phyloP scores from a whole-genome alignment of 1,139 yeast species.

The Spathaspora jeffriesii region DNA sequence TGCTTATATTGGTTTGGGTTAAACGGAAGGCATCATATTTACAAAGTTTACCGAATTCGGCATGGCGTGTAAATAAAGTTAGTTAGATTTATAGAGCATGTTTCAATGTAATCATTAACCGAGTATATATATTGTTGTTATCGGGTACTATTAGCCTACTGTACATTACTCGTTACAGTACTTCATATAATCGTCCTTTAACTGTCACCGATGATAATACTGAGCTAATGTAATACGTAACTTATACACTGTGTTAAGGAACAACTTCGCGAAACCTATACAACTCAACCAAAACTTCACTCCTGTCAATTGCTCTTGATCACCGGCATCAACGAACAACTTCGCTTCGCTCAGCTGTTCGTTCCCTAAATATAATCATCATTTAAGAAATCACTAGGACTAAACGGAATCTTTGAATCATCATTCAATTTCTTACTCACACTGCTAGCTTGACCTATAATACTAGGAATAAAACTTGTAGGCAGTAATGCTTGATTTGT shows the following conservation, averaged over 20 bases:
- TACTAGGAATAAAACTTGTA: slow-evolving; percentile 43
- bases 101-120: neutral
- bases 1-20: slow-evolving; percentile 70
- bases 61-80: slow-evolving; percentile 61
- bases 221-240: too few relatives aligned
- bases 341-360: too few relatives aligned
- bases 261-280: too few relatives aligned
- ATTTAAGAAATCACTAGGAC: slow-evolving; percentile 42
- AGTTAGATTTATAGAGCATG: neutral
- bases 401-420: slow-evolving; percentile 40
- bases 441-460: slow-evolving; percentile 42
- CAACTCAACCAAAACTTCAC: too few relatives aligned
- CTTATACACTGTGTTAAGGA: too few relatives aligned
- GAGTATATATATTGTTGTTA: neutral
- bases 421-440: slow-evolving; percentile 36
- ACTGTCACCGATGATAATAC: too few relatives aligned
- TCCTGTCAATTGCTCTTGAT: too few relatives aligned
- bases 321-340: too few relatives aligned
- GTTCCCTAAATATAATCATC: slow-evolving; percentile 19
- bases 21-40: slow-evolving; percentile 55
- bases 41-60: slow-evolving; percentile 62
- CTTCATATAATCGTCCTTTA: too few relatives aligned
- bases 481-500: slow-evolving; percentile 8
- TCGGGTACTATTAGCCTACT: neutral
- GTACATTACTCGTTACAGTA: neutral